A percentile compares a stretch with the other conserved stretches of the same genome.
These are phyloP conservation scores for Debaryomycetaceae sp. DNA, from an alignment of 1,139 yeast genomes.

Conservation along the genomic window DNA sequence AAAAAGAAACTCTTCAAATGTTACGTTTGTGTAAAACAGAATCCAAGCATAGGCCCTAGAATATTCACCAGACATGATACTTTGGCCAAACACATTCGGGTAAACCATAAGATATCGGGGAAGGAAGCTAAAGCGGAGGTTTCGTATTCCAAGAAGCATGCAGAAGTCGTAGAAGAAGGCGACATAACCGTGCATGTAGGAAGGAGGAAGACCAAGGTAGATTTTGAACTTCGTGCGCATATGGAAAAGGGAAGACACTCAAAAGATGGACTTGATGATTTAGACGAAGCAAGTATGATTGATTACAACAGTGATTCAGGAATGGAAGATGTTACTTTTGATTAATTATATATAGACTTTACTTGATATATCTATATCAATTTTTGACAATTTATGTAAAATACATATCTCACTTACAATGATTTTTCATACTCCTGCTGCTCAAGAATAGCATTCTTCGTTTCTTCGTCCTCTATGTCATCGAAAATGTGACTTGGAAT, in stretches of 20 bases:
- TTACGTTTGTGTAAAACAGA: constrained; percentile 72
- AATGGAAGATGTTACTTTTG: constrained; percentile 20
- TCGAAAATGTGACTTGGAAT: constrained; percentile 58
- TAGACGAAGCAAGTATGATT: constrained; percentile 13
- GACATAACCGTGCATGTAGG: constrained; percentile 48
- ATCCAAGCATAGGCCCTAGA: constrained; percentile 49
- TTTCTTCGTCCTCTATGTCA: constrained; percentile 51
- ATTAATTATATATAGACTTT: constrained; percentile 1
- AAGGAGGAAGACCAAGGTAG: constrained; percentile 46
- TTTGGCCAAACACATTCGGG: constrained; percentile 85
- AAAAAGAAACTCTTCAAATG: constrained; percentile 85
- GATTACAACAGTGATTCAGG: constrained; percentile 21
- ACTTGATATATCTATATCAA: background rate
- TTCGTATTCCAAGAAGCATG: constrained; percentile 46
- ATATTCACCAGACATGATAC: constrained; percentile 95
- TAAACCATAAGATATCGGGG: constrained; percentile 74
- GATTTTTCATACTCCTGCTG: constrained; percentile 58
- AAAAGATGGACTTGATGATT: constrained; percentile 15
- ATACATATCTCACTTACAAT: constrained; percentile 1
- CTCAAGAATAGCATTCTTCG: constrained; percentile 56
- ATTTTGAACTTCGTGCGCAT: constrained; percentile 46
- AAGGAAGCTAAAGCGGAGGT: constrained; percentile 60
- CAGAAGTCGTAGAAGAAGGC: constrained; percentile 45
- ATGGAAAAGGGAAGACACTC: constrained; percentile 37
- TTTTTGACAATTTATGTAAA: background rate